phyloP scores from a whole-genome alignment of 106 monocot genomes.

The Phalaenopsis aphrodite region DNA sequence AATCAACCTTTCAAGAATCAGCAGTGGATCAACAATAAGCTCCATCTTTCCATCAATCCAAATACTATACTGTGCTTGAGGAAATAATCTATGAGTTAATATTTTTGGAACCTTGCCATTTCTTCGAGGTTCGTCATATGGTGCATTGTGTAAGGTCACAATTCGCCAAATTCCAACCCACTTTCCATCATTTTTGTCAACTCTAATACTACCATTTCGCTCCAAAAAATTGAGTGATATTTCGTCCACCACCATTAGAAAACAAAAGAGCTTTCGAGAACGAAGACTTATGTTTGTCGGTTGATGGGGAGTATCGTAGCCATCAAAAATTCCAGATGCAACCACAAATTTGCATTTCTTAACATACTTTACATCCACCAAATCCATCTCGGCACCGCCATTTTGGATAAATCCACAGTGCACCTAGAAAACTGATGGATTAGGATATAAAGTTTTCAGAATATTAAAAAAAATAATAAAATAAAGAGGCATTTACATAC shows the following conservation, averaged over 20 bases:
- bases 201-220: conserved; percentile 46
- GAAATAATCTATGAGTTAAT: conserved; percentile 83
- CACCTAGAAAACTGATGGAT: conserved; percentile 35
- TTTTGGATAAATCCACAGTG: conserved; percentile 94
- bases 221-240: conserved; percentile 67
- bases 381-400: conserved; percentile 89
- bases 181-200: conserved; percentile 68
- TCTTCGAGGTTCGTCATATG: conserved; percentile 96
- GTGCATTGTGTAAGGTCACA: conserved; percentile 52
- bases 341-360: conserved; percentile 85
- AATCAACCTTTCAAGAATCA: conserved; percentile 84
- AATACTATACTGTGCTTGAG: conserved; percentile 86
- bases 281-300: conserved; percentile 79
- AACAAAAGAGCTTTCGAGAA: conserved; percentile 87
- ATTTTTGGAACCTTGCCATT: conserved; percentile 98
- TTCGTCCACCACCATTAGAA: conserved; percentile 91
- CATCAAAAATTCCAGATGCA: conserved; percentile 98
- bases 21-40: conserved; percentile 87
- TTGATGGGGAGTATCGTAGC: conserved; percentile 91
- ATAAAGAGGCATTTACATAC: no score
- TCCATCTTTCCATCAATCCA: conserved; percentile 99
- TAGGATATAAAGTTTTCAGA: not conserved
- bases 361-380: conserved; percentile 55
- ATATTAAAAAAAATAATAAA: not conserved
- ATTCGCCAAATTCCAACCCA: conserved; percentile 99